Conservation (phyloP, 768 basidiomycete genomes). For the Suillus americanus region DNA sequence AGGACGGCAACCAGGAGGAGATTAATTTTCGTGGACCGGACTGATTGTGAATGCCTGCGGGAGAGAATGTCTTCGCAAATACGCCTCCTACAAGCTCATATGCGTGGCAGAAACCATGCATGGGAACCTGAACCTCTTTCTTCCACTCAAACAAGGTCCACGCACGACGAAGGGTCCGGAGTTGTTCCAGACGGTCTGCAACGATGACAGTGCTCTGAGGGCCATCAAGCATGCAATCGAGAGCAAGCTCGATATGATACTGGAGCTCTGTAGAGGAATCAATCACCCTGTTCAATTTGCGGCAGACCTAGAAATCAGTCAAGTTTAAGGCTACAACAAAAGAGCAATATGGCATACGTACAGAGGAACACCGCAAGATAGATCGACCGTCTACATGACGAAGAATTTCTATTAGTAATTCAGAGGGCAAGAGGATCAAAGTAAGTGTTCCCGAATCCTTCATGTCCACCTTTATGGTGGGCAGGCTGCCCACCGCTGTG, state of each 20-base stretch:
- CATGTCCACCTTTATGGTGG: neutral
- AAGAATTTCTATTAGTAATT: conserved; percentile 3
- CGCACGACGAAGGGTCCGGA: conserved; percentile 33
- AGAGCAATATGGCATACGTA: neutral
- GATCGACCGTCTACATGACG: conserved; percentile 2
- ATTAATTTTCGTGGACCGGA: conserved; percentile 26
- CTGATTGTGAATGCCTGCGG: conserved; percentile 12
- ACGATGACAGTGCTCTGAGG: conserved; percentile 15
- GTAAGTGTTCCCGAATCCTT: neutral
- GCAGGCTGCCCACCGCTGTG: neutral
- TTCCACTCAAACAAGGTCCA: conserved; percentile 37
- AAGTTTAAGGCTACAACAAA: neutral
- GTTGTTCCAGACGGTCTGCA: conserved; percentile 32
- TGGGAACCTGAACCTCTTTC: conserved; percentile 21
- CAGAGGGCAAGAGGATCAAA: neutral
- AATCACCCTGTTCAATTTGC: conserved; percentile 16
- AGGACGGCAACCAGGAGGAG: conserved; percentile 22
- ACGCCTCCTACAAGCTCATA: conserved; percentile 64
- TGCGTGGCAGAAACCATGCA: conserved; percentile 41
- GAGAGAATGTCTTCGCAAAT: conserved; percentile 44
- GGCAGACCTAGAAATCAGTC: conserved; percentile 21
- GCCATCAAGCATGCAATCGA: conserved; percentile 36
- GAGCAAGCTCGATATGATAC: conserved; percentile 39
- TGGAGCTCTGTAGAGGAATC: conserved; percentile 32
- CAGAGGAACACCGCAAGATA: conserved; percentile 6